Conservation (phyloP, 2,329 filamentous ascomycete species). For the Pestalotiopsis sp. region DNA sequence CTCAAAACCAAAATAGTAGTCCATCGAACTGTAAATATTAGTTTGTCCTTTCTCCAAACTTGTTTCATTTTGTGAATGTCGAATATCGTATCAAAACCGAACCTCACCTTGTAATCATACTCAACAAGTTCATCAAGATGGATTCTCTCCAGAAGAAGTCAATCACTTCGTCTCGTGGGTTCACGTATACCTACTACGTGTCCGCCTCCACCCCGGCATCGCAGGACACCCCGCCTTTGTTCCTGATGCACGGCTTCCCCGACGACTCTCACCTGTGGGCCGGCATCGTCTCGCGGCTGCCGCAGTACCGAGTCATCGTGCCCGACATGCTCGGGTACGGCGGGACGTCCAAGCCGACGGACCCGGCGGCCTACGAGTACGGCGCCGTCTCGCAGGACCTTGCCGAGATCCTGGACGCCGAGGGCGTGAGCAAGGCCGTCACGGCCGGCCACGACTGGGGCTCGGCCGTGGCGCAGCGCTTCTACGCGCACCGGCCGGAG, state of each 20-base stretch:
- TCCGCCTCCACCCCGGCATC: slow-evolving; percentile 22
- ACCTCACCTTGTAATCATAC: not conserved
- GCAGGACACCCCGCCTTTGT: slow-evolving; percentile 31
- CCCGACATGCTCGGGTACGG: slow-evolving; percentile 41
- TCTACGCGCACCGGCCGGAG: slow-evolving; percentile 43
- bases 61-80: not conserved
- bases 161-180: slow-evolving; percentile 29
- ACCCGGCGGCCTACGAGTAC: slow-evolving; percentile 37
- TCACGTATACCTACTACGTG: slow-evolving; percentile 44
- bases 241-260: slow-evolving; percentile 53
- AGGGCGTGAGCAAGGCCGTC: slow-evolving; percentile 37
- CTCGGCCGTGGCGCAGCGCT: slow-evolving; percentile 37
- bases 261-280: slow-evolving; percentile 48
- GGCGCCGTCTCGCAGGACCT: slow-evolving; percentile 39
- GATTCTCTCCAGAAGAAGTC: slow-evolving; percentile 29
- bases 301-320: slow-evolving; percentile 35
- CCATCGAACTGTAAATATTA: too few relatives aligned
- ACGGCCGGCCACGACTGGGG: slow-evolving; percentile 56
- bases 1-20: too few relatives aligned
- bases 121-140: slow-evolving; percentile 15
- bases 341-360: slow-evolving; percentile 42
- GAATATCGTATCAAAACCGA: not conserved
- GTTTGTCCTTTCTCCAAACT: not conserved
- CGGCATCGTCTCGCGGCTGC: slow-evolving; percentile 31
- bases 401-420: slow-evolving; percentile 40